These are phyloP conservation scores for Paraphaeosphaeria minitans DNA, from an alignment of 2,329 filamentous ascomycete genomes.

Conservation along the genomic window DNA sequence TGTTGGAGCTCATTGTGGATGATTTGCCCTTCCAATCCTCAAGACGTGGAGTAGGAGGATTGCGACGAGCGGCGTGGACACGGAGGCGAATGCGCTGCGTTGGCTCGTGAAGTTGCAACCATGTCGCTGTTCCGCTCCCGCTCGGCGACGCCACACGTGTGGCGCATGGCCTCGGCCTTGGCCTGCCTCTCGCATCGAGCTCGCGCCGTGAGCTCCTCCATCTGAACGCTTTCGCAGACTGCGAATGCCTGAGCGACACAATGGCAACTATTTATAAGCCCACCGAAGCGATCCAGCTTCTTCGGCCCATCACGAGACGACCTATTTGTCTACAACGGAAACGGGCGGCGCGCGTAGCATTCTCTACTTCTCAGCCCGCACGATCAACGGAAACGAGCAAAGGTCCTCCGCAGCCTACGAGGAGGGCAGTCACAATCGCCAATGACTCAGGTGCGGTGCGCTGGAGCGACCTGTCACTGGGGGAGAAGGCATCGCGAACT, in stretches of 20 bases:
- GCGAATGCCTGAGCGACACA: slow-evolving; percentile 6
- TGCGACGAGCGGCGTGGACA: slow-evolving; percentile 1
- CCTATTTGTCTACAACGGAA: slow-evolving; percentile 29
- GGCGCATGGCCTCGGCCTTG: slow-evolving; percentile 15
- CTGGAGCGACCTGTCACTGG: slow-evolving; percentile 75
- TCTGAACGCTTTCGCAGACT: background rate
- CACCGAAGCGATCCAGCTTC: slow-evolving; percentile 36
- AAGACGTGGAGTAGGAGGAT: background rate
- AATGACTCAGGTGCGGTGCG: slow-evolving; percentile 83
- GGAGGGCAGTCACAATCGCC: slow-evolving; percentile 77
- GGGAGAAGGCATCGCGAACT: slow-evolving; percentile 81
- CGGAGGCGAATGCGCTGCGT: slow-evolving; percentile 18
- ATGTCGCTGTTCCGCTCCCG: slow-evolving; percentile 14
- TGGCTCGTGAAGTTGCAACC: slow-evolving; percentile 26
- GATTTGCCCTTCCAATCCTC: background rate
- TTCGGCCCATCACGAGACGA: slow-evolving; percentile 26
- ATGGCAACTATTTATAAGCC: slow-evolving; percentile 41
- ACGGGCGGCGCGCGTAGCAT: slow-evolving; percentile 17
- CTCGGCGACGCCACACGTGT: slow-evolving; percentile 20
- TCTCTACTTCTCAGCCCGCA: slow-evolving; percentile 32
- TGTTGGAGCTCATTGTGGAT: slow-evolving; percentile 41
- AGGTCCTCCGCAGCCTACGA: slow-evolving; percentile 53
- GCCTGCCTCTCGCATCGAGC: slow-evolving; percentile 9
- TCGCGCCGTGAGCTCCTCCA: background rate
- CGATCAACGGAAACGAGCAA: slow-evolving; percentile 33